phyloP scores from a whole-genome alignment of 2,329 filamentous ascomycete genomes.

The Cytospora leucostoma region DNA sequence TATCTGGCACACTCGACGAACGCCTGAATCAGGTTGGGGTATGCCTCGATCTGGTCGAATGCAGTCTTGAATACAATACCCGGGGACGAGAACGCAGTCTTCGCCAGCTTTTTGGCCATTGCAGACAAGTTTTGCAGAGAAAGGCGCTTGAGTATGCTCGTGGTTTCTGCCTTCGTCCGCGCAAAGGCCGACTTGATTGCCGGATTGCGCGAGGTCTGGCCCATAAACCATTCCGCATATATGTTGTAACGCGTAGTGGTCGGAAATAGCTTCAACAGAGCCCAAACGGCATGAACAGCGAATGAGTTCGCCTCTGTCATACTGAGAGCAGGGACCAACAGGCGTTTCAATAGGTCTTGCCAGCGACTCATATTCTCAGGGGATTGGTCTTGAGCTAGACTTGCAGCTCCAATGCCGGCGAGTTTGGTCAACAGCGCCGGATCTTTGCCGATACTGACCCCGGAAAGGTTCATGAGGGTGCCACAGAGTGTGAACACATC shows the following conservation, averaged over 20 bases:
- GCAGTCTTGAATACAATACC: constrained; percentile 89
- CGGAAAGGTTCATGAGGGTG: constrained; percentile 81
- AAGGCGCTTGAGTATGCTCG: constrained; percentile 83
- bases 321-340: constrained; percentile 86
- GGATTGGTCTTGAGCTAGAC: constrained; percentile 69
- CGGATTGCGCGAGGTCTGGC: constrained; percentile 72
- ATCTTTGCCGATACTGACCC: constrained; percentile 87
- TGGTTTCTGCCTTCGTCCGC: constrained; percentile 74
- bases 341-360: constrained; percentile 78
- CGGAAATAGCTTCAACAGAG: constrained; percentile 77
- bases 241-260: constrained; percentile 78
- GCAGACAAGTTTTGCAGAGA: constrained; percentile 82
- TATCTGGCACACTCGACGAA: constrained; percentile 94
- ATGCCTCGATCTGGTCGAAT: constrained; percentile 87
- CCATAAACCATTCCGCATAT: constrained; percentile 91
- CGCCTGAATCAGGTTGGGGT: constrained; percentile 91
- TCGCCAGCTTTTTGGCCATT: constrained; percentile 87
- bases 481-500: constrained; percentile 87
- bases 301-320: constrained; percentile 82
- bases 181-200: constrained; percentile 80
- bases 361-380: constrained; percentile 73
- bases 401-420: constrained; percentile 80
- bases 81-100: constrained; percentile 88
- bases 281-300: constrained; percentile 83
- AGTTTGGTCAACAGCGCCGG: constrained; percentile 76